Conservation (phyloP, 768 basidiomycete species). For the Tephrocybe sp. region DNA sequence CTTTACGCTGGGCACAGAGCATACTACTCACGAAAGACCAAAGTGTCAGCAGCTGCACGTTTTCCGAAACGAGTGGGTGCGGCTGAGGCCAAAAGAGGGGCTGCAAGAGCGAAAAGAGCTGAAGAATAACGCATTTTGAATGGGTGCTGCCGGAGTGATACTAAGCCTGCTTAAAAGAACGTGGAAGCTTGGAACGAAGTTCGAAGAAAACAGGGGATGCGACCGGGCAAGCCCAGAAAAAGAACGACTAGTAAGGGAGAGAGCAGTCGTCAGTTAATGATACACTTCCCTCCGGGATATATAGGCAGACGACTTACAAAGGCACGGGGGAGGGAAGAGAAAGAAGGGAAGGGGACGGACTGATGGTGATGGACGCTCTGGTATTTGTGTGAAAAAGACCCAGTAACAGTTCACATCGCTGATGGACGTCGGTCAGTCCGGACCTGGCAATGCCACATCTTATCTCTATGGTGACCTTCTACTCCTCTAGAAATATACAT, state of each 20-base stretch:
- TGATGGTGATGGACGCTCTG: slow-evolving; percentile 3
- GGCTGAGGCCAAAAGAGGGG: slow-evolving; percentile 47
- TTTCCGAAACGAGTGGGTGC: slow-evolving; percentile 46
- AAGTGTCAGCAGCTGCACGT: slow-evolving; percentile 45
- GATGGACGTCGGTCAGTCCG: slow-evolving; percentile 32
- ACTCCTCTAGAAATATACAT: neutral
- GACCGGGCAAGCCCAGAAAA: slow-evolving; percentile 71
- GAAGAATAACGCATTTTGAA: slow-evolving; percentile 50
- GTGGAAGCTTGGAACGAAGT: slow-evolving; percentile 34
- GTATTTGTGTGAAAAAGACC: slow-evolving; percentile 36
- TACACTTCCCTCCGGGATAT: no score
- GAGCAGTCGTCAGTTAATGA: neutral
- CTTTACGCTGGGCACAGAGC: neutral
- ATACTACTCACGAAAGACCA: slow-evolving; percentile 58
- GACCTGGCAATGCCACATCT: slow-evolving; percentile 17
- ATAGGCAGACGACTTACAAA: no score
- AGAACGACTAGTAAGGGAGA: slow-evolving; percentile 34
- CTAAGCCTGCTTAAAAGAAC: slow-evolving; percentile 46
- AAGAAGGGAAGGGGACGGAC: slow-evolving; percentile 26
- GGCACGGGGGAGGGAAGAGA: slow-evolving; percentile 33
- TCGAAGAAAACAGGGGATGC: slow-evolving; percentile 54
- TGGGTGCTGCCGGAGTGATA: slow-evolving; percentile 30
- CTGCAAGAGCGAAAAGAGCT: slow-evolving; percentile 41
- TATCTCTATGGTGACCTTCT: slow-evolving; percentile 30
- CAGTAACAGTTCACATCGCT: slow-evolving; percentile 22